Conservation (phyloP, 1,284 basidiomycete genomes). For the Ceratobasidium theobromae region DNA sequence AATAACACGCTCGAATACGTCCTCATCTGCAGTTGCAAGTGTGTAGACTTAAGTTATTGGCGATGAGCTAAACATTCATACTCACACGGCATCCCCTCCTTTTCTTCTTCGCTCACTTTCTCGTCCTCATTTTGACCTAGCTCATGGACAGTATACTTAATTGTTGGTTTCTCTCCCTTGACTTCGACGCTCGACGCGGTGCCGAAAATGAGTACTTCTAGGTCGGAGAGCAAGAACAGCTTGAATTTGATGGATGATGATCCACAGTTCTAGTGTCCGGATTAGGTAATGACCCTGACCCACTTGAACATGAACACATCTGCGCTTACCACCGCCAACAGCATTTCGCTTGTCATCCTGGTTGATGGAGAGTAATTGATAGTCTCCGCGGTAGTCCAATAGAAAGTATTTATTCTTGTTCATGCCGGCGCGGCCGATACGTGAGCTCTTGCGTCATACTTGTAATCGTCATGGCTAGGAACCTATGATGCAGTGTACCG, state of each 20-base stretch:
- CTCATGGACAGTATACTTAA: conserved; percentile 42
- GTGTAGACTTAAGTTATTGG: conserved; percentile 38
- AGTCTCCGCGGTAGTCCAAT: no score
- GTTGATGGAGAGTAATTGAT: background rate
- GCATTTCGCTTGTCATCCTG: conserved; percentile 7
- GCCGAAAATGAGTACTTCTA: conserved; percentile 40
- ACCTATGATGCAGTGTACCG: background rate
- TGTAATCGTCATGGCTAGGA: background rate
- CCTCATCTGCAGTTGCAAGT: no score
- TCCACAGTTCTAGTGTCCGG: conserved; percentile 45
- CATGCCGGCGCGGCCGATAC: no score
- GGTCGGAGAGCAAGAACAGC: conserved; percentile 50
- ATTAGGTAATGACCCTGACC: conserved; percentile 4
- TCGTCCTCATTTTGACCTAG: conserved; percentile 39
- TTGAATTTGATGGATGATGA: conserved; percentile 78
- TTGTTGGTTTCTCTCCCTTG: conserved; percentile 52
- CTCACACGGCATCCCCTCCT: conserved; percentile 36
- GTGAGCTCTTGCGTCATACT: no score
- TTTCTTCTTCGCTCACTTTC: conserved; percentile 45
- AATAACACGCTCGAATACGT: conserved; percentile 66
- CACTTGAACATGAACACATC: background rate
- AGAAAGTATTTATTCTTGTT: background rate
- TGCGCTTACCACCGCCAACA: conserved; percentile 18
- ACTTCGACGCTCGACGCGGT: conserved; percentile 52
- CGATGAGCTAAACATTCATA: background rate